These are phyloP conservation scores for Neonothopanus nambi DNA, from an alignment of 1,284 basidiomycete species.

Conservation along the genomic window DNA sequence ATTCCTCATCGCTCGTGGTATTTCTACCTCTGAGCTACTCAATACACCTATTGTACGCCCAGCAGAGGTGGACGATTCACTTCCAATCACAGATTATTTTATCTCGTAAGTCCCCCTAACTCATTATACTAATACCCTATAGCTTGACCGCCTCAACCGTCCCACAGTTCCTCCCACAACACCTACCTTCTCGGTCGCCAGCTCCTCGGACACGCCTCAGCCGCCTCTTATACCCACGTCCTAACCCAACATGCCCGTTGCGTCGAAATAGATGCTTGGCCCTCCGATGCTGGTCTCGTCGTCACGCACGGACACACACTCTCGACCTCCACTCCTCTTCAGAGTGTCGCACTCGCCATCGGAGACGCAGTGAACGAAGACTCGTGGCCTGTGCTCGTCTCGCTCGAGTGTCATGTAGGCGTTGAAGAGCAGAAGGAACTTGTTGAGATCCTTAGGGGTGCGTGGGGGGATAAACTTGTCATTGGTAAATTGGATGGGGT, in stretches of 20 bases:
- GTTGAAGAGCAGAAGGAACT: slow-evolving; percentile 51
- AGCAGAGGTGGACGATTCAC: slow-evolving; percentile 38
- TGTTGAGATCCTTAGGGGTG: slow-evolving; percentile 53
- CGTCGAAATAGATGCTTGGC: slow-evolving; percentile 75
- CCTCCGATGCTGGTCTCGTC: slow-evolving; percentile 45
- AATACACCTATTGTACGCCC: slow-evolving; percentile 36
- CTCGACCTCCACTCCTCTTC: slow-evolving; percentile 48
- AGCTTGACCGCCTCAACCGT: slow-evolving; percentile 1
- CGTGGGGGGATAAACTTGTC: slow-evolving; percentile 59
- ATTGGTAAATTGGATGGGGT: slow-evolving; percentile 35
- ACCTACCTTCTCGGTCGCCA: slow-evolving; percentile 66
- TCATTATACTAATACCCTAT: neutral
- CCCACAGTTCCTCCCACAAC: slow-evolving; percentile 59
- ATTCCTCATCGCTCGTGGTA: slow-evolving; percentile 13
- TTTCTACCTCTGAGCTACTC: slow-evolving; percentile 27
- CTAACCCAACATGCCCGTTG: slow-evolving; percentile 51
- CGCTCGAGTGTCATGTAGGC: slow-evolving; percentile 64
- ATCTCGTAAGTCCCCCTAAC: slow-evolving; percentile 48
- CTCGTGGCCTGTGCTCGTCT: slow-evolving; percentile 62
- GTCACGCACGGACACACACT: slow-evolving; percentile 65
- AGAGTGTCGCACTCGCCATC: slow-evolving; percentile 54
- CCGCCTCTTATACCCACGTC: slow-evolving; percentile 57
- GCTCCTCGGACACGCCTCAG: slow-evolving; percentile 55
- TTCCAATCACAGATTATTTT: slow-evolving; percentile 55
- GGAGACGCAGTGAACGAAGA: slow-evolving; percentile 39